Evolutionary conservation across 1,139 yeast genomes (phyloP), one percentile per base, ranked within the genome.

Genomic region (Lipomyces yarrowii): DNA sequence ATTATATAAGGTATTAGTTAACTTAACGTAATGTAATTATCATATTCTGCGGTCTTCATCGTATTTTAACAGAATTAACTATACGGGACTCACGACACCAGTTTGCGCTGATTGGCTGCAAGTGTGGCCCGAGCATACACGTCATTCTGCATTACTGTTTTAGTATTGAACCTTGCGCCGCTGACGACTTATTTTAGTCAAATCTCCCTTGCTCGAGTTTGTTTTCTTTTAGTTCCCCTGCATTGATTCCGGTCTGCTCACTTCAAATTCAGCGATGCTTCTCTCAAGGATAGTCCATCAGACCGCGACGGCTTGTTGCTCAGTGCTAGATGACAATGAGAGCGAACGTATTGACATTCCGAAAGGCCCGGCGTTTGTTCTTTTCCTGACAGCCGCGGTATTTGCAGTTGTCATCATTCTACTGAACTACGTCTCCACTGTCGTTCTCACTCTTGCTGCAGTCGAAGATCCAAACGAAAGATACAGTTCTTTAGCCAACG

Each of bases 391-490:
- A n/a, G 8, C n/a, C 2, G 23, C 26, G 23, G 8, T 52, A 23
- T 56, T 26, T 26, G 5, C 13, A 11, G 52, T 56, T 18, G 21
- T 18, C 11, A 3, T 7, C 39, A 2, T 11, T 15, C 48, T 56
- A 3, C 18, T 26, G 58, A 15, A 32, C 3, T 26, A 56, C 11
- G 58, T 56, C 15, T 46, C 48, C 58, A 37, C 7, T 26, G 58
- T 56, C 58, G 7, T 56, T 56, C n/a, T 26, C 54, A 56, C 58
- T 21, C 58, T 56, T 56, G 58, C 58, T 13, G 58, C 58, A 4
- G 58, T 56, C 21, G 58, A 56, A 56, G 58, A 56, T 26, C 58
- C 58, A 21, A 2, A 56, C 58, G 58, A 56, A 56, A 48, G 58
- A 2, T 56, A 56, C 32, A 23, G 58, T 56, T 48, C 58, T 56